Evolutionary conservation across 805 yeast species (phyloP).

Genomic region (Komagataella kurtzmanii): DNA sequence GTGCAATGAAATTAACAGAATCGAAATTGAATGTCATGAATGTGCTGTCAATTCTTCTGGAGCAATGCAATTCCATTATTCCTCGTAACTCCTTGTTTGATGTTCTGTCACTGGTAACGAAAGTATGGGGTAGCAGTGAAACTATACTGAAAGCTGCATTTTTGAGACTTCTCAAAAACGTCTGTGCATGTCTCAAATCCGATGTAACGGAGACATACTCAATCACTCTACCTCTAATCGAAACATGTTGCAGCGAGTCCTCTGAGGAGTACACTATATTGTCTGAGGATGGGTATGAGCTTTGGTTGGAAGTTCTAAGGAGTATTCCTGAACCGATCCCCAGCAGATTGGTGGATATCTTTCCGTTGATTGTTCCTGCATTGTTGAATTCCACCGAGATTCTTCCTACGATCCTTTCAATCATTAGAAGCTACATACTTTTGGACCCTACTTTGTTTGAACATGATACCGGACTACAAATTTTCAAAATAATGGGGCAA

Average conservation of each 20-base stretch:
- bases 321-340: conserved; percentile 35
- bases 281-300: conserved; percentile 76
- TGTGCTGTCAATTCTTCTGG: conserved; percentile 48
- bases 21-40: conserved; percentile 64
- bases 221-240: conserved; percentile 53
- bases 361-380: conserved; percentile 42
- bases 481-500: conserved; percentile 35
- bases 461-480: conserved; percentile 21
- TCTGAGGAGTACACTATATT: conserved; percentile 43
- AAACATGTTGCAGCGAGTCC: conserved; percentile 44
- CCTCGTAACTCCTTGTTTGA: conserved; percentile 35
- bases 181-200: conserved; percentile 41
- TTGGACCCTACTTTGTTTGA: conserved; percentile 28
- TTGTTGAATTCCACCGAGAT: conserved; percentile 65
- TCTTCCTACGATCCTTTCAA: conserved; percentile 46
- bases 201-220: conserved; percentile 34
- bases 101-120: conserved; percentile 46
- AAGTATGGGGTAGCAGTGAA: conserved; percentile 56
- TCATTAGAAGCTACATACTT: conserved; percentile 50
- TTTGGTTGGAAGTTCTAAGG: conserved; percentile 64
- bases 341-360: conserved; percentile 25
- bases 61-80: conserved; percentile 52
- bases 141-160: conserved; percentile 34
- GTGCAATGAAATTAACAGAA: conserved; percentile 46
- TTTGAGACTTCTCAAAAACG: conserved; percentile 41